These are phyloP conservation scores for Anthracocystis setariae DNA, from an alignment of 1,284 basidiomycete genomes.

Conservation along the genomic window DNA sequence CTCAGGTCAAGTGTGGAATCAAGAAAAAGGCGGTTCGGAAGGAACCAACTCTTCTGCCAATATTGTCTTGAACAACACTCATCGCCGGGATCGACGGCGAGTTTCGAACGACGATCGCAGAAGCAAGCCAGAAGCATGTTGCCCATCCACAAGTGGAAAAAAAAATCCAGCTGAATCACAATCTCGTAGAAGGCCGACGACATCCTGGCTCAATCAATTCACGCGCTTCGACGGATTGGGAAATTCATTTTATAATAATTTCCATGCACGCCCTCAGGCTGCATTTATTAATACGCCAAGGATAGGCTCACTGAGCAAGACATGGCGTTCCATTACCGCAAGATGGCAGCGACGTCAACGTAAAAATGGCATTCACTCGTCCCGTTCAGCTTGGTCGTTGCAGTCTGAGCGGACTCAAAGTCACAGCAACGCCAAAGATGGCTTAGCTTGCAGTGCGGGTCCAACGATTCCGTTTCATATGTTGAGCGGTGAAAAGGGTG, in stretches of 20 bases:
- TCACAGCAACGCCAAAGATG: neutral
- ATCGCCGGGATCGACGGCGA: too few relatives aligned
- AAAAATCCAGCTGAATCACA: neutral
- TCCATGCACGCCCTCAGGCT: constrained; percentile 2
- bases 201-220: constrained; percentile 13
- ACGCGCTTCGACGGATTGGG: constrained; percentile 29
- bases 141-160: constrained; percentile 20
- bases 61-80: neutral
- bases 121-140: too few relatives aligned
- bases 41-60: too few relatives aligned
- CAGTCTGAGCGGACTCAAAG: neutral
- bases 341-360: neutral
- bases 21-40: neutral
- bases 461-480: too few relatives aligned
- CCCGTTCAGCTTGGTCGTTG: too few relatives aligned
- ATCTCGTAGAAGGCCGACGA: neutral
- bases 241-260: constrained; percentile 13
- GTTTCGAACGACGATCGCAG: too few relatives aligned
- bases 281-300: constrained; percentile 19
- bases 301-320: constrained; percentile 8
- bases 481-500: too few relatives aligned
- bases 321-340: constrained; percentile 7
- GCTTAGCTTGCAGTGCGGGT: too few relatives aligned
- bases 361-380: too few relatives aligned
- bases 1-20: constrained; percentile 6